Percentiles rank a stretch among this genome's conserved stretches.
Evolutionary conservation across 2,329 filamentous ascomycete species (phyloP).

Genomic region (Colletotrichum acutatum): DNA sequence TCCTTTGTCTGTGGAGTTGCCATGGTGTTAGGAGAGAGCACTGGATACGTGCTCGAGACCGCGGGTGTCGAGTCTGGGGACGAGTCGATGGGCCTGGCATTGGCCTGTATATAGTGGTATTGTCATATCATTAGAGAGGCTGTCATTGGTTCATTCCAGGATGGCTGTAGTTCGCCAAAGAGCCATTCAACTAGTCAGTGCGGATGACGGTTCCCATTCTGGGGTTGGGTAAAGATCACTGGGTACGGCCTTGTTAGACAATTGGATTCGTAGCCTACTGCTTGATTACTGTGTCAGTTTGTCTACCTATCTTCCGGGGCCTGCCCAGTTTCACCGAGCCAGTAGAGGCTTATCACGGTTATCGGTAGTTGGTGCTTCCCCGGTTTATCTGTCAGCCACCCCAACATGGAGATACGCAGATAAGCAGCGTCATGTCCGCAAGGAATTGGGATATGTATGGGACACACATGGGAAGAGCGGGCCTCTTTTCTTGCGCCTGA

Average conservation of each 20-base stretch:
- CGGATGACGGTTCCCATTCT: neutral
- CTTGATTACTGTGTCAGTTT: neutral
- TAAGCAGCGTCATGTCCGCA: neutral
- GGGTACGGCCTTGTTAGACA: neutral
- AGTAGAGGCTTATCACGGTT: neutral
- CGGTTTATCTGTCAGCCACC: neutral
- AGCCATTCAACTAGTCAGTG: neutral
- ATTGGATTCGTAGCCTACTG: neutral
- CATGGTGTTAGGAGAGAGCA: neutral
- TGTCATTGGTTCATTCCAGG: neutral
- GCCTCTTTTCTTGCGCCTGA: too few species aligned
- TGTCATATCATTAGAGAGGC: neutral
- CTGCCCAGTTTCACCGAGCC: neutral
- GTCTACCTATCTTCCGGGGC: neutral
- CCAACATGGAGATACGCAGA: neutral
- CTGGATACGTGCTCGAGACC: neutral
- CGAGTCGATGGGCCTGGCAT: neutral
- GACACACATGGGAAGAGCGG: neutral
- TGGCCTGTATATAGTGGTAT: neutral
- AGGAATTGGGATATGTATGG: neutral
- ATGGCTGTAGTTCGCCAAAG: neutral
- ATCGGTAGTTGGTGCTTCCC: neutral
- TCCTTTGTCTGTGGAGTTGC: constrained; percentile 3
- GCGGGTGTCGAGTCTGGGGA: neutral
- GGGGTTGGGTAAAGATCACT: neutral